Evolutionary conservation across 768 basidiomycete genomes (phyloP), one percentile per base, ranked within the genome.

Genomic region (Baorangia bicolor): DNA sequence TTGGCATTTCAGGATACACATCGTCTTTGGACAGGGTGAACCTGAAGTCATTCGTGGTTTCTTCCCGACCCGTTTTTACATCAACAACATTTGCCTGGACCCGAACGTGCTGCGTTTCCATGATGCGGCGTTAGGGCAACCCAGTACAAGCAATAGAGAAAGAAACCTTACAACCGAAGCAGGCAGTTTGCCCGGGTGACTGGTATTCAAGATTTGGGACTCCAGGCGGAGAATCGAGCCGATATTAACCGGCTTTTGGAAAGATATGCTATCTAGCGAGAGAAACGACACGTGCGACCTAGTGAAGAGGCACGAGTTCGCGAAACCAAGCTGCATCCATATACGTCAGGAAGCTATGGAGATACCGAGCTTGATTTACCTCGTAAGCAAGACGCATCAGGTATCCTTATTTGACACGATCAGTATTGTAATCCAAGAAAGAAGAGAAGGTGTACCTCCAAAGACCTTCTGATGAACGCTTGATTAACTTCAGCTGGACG

Each of bases 391-490:
- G 74, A 20, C 90, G 73, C 82, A 84, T 83, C 33, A 85, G 61
- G 57, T 82, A 78, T 6, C 77, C 77, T 77, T 20, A 7, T n/a
- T 49, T 41, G n/a, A 42, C 8, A 20, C 4, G 21, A n/a, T 63
- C 34, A 54, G 8, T 8, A 10, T 5, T 30, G 12, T 21, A 18
- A 31, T 30, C n/a, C 1, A 25, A 25, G 34, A 39, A n/a, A 23
- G 21, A 34, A 49, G 38, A 49, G 13, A 42, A 21, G 12, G 18
- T 50, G 67, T 78, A 64, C 90, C 90, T 68, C 90, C 90, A 62
- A 93, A 94, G 14, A 92, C 77, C 68, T 93, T 93, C 54, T 87
- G 85, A 66, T 93, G 91, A 4, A 92, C 79, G 59, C 88, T 90
- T 50, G 14, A 4, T 47, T 16, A 13, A 49, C 20, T 40, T 57